These are phyloP conservation scores for Stygiomarasmius scandens DNA, from an alignment of 1,284 basidiomycete species.

Conservation along the genomic window DNA sequence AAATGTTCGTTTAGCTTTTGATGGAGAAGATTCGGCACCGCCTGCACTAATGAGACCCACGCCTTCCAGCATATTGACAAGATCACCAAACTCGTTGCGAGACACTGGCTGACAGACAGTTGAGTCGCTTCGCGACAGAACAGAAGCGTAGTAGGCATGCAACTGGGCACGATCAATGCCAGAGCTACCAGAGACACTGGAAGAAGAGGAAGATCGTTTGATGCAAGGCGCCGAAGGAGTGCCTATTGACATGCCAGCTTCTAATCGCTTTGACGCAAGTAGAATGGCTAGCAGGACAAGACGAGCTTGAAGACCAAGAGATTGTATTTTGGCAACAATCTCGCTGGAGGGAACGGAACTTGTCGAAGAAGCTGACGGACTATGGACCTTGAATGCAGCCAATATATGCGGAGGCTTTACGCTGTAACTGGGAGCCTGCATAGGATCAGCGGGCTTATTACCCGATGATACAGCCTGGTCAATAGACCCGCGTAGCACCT, in stretches of 20 bases:
- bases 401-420: conserved; percentile 69
- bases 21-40: conserved; percentile 36
- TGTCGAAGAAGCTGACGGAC: conserved; percentile 48
- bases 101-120: conserved; percentile 65
- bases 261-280: conserved; percentile 62
- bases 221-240: conserved; percentile 36
- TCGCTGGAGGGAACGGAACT: conserved; percentile 54
- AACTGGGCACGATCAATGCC: conserved; percentile 61
- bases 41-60: conserved; percentile 61
- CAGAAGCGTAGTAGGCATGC: conserved; percentile 61
- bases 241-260: conserved; percentile 55
- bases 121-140: conserved; percentile 58
- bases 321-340: conserved; percentile 61
- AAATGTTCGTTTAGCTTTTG: conserved; percentile 47
- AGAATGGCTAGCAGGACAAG: conserved; percentile 65
- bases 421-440: conserved; percentile 42
- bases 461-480: conserved; percentile 53
- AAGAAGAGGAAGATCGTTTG: conserved; percentile 51
- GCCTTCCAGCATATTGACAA: conserved; percentile 72
- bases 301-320: conserved; percentile 72
- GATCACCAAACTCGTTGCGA: conserved; percentile 73
- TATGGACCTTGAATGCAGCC: conserved; percentile 68
- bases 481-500: conserved; percentile 76
- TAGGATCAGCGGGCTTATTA: conserved; percentile 34
- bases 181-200: conserved; percentile 26